Conservation (phyloP, 2,329 filamentous ascomycete species). For the Leptographium galeiforme region DNA sequence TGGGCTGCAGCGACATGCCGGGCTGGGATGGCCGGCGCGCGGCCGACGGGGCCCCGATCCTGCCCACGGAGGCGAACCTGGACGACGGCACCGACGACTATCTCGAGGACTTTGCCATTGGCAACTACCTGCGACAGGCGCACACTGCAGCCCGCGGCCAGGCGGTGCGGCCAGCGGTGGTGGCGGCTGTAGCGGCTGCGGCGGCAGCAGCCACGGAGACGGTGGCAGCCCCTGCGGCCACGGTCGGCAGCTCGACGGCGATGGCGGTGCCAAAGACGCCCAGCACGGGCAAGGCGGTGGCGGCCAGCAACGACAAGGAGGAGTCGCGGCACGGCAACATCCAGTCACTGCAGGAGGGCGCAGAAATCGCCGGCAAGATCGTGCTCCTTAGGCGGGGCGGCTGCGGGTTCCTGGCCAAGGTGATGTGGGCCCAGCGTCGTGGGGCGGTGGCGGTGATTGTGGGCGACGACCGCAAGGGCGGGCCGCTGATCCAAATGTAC, state of each 20-base stretch:
- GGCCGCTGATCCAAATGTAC: constrained; percentile 91
- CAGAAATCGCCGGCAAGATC: constrained; percentile 87
- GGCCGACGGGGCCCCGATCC: constrained; percentile 18
- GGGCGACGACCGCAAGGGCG: constrained; percentile 81
- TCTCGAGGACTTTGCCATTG: constrained; percentile 42
- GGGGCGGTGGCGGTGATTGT: constrained; percentile 86
- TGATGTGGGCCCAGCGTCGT: constrained; percentile 88
- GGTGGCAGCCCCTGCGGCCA: not conserved
- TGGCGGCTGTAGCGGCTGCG: not conserved
- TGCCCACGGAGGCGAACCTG: constrained; percentile 26
- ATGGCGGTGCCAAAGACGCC: not conserved
- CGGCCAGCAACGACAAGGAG: not conserved
- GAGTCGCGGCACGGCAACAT: constrained; percentile 62
- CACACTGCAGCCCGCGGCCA: constrained; percentile 2
- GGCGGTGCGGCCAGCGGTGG: not conserved
- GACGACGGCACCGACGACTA: constrained; percentile 79
- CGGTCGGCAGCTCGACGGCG: not conserved
- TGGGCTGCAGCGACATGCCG: constrained; percentile 89
- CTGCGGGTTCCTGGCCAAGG: constrained; percentile 93
- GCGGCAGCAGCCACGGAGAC: not conserved
- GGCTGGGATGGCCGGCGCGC: constrained; percentile 59
- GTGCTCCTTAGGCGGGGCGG: constrained; percentile 84
- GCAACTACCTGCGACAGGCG: not conserved
- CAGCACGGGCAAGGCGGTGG: not conserved
- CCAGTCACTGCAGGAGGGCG: constrained; percentile 77